Conservation (phyloP, 192 early-diverging fungal genomes). For the Pecoramyces ruminantium region DNA sequence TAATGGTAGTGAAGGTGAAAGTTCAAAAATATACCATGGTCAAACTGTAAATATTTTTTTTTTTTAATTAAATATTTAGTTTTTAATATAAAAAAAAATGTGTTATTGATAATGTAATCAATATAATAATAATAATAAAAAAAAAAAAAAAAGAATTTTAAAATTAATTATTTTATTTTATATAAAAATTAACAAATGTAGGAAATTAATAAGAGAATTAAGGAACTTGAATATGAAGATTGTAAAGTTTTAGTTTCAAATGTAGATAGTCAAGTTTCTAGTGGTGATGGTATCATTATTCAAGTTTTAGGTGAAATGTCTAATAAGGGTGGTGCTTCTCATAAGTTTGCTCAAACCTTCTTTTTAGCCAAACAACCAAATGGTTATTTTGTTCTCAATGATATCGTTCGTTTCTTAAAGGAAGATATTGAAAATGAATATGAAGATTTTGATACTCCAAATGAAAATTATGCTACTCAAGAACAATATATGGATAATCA, state of each 20-base stretch:
- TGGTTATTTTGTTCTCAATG: constrained; percentile 86
- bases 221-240: constrained; percentile 59
- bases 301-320: constrained; percentile 87
- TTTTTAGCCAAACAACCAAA: constrained; percentile 71
- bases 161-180: no score
- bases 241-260: constrained; percentile 74
- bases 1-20: constrained; percentile 69
- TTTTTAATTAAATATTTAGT: neutral
- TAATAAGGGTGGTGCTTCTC: constrained; percentile 56
- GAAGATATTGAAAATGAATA: constrained; percentile 60
- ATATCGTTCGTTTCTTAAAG: constrained; percentile 86
- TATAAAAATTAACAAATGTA: constrained; percentile 7
- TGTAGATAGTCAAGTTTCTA: constrained; percentile 66
- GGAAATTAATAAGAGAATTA: constrained; percentile 68
- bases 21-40: constrained; percentile 40
- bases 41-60: constrained; percentile 34
- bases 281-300: constrained; percentile 61
- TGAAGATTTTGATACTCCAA: constrained; percentile 11
- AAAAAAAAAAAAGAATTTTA: no score
- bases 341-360: constrained; percentile 86
- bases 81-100: no score
- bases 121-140: no score
- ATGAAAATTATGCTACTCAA: neutral
- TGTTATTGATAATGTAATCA: no score
- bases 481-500: neutral